Conservation (phyloP, 2,329 filamentous ascomycete species). For the Stagonosporopsis cucurbitacearum region DNA sequence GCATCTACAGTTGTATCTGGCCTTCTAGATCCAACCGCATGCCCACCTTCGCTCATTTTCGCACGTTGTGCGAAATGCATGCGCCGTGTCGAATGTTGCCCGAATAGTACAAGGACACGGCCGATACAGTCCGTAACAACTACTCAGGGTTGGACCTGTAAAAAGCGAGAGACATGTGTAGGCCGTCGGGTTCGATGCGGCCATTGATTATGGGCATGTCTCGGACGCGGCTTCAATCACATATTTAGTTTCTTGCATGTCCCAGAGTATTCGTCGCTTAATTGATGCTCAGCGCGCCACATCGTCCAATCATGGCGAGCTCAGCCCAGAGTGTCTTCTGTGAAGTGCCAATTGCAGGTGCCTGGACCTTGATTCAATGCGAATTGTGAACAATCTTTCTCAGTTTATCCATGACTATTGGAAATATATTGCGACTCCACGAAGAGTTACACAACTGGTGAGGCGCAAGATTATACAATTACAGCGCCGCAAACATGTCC, state of each 20-base stretch:
- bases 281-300: neutral
- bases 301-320: slow-evolving; percentile 24
- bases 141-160: neutral
- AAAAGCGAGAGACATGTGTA: slow-evolving; percentile 1
- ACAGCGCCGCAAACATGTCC: slow-evolving; percentile 13
- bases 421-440: slow-evolving; percentile 19
- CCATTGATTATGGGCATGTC: slow-evolving; percentile 18
- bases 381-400: neutral
- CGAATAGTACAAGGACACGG: slow-evolving; percentile 28
- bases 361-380: neutral
- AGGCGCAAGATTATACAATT: too few relatives aligned
- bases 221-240: slow-evolving; percentile 25
- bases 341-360: slow-evolving; percentile 17
- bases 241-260: slow-evolving; percentile 9
- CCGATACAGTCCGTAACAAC: slow-evolving; percentile 1
- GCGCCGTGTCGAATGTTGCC: slow-evolving; percentile 9
- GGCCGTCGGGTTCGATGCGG: neutral
- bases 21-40: slow-evolving; percentile 35
- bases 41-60: slow-evolving; percentile 1
- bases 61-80: neutral
- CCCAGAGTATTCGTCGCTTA: slow-evolving; percentile 11
- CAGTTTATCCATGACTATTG: slow-evolving; percentile 13
- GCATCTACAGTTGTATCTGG: slow-evolving; percentile 26
- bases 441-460: slow-evolving; percentile 20
- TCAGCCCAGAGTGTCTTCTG: slow-evolving; percentile 22